These are phyloP conservation scores for Phyllostachys edulis DNA, from an alignment of 176 grass and related monocot genomes.

Conservation along the genomic window DNA sequence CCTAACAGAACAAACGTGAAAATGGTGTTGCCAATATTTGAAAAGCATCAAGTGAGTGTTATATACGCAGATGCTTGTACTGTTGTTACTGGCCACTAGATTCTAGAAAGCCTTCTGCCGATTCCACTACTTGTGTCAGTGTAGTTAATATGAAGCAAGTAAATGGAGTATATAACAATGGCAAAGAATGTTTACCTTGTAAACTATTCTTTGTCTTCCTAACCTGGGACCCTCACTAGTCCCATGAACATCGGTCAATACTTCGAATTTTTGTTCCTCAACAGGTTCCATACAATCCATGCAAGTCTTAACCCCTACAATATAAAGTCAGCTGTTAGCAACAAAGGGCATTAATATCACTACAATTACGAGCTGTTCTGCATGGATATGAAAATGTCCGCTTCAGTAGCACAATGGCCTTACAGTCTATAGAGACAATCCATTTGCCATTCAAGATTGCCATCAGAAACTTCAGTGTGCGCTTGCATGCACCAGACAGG, in stretches of 20 bases:
- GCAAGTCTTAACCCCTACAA: constrained; percentile 75
- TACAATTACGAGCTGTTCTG: neutral
- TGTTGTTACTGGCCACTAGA: neutral
- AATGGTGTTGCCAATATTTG: neutral
- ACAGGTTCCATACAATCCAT: constrained; percentile 59
- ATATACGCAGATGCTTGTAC: neutral
- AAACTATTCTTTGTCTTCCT: constrained; percentile 59
- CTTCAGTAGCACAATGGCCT: constrained; percentile 11
- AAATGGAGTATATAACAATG: neutral
- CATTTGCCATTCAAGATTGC: constrained; percentile 86
- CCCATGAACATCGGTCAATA: constrained; percentile 67
- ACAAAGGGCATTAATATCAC: constrained; percentile 2
- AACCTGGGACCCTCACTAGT: constrained; percentile 53
- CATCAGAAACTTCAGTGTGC: constrained; percentile 91
- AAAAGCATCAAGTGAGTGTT: neutral
- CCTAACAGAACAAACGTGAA: neutral
- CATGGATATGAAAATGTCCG: neutral
- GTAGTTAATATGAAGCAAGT: constrained; percentile 3
- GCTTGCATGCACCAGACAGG: constrained; percentile 70
- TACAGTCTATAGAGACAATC: constrained; percentile 83
- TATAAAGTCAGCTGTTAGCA: constrained; percentile 13
- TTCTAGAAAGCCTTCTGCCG: neutral
- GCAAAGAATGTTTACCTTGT: constrained; percentile 47
- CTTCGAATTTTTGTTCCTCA: constrained; percentile 65
- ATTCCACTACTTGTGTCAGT: neutral